phyloP scores from a whole-genome alignment of 768 basidiomycete genomes.

The Cystobasidiopsis lactophilus region DNA sequence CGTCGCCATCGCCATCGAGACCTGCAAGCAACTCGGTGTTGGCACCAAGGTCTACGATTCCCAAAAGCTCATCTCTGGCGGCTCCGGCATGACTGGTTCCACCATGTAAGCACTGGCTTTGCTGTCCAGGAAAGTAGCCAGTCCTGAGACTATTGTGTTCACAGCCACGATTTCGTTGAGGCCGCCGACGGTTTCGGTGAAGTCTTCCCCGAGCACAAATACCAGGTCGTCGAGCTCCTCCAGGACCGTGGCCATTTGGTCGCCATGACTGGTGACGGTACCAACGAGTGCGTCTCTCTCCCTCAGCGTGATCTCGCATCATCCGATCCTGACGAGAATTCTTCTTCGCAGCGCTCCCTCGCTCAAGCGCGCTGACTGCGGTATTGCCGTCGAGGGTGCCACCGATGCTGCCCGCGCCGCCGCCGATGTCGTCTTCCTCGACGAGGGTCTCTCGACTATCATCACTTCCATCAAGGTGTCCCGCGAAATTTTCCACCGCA shows the following conservation, averaged over 20 bases:
- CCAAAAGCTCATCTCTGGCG: slow-evolving; percentile 29
- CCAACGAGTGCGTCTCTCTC: slow-evolving; percentile 13
- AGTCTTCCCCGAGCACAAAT: slow-evolving; percentile 45
- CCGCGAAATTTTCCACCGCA: slow-evolving; percentile 33
- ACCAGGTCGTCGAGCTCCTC: slow-evolving; percentile 26
- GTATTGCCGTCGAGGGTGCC: slow-evolving; percentile 31
- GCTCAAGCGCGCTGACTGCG: slow-evolving; percentile 21
- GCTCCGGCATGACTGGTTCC: slow-evolving; percentile 28
- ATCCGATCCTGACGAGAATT: neutral
- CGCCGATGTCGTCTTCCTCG: slow-evolving; percentile 33
- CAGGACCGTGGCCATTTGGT: slow-evolving; percentile 29
- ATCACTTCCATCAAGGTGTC: slow-evolving; percentile 33
- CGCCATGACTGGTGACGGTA: slow-evolving; percentile 30
- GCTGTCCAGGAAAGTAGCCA: slow-evolving; percentile 14
- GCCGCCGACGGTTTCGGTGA: slow-evolving; percentile 35
- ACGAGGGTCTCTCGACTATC: slow-evolving; percentile 29
- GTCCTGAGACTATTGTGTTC: no score
- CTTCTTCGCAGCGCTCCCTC: slow-evolving; percentile 3
- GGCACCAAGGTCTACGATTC: slow-evolving; percentile 33
- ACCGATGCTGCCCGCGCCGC: slow-evolving; percentile 29
- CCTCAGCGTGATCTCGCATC: neutral
- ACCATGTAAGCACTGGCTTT: slow-evolving; percentile 18
- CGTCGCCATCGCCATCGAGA: slow-evolving; percentile 33
- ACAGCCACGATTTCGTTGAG: slow-evolving; percentile 31
- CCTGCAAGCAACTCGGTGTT: slow-evolving; percentile 29